Percentiles rank a stretch among this genome's conserved stretches.
These are phyloP conservation scores for Phlyctochytrium planicorne DNA, from an alignment of 192 early-diverging fungal genomes.

Conservation along the genomic window DNA sequence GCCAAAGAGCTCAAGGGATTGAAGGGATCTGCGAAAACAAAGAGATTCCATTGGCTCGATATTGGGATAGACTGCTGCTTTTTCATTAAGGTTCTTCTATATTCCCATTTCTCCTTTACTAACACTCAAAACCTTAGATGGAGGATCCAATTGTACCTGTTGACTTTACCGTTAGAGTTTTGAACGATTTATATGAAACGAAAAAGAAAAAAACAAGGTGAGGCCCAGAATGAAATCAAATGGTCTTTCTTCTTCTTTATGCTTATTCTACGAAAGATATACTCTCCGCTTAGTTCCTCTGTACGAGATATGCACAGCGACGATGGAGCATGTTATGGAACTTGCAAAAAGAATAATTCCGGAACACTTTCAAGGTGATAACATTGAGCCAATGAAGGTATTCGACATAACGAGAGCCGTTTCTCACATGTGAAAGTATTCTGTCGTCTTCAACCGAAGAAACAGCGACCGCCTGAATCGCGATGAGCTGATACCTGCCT, in stretches of 20 bases:
- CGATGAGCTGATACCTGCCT: slow-evolving; percentile 33
- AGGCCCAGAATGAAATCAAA: neutral
- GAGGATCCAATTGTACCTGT: slow-evolving; percentile 33
- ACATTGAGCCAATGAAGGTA: slow-evolving; percentile 7
- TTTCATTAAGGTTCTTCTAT: slow-evolving; percentile 37
- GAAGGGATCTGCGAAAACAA: slow-evolving; percentile 3
- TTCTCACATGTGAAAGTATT: slow-evolving; percentile 28
- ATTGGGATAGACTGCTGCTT: slow-evolving; percentile 44
- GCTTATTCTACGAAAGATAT: slow-evolving; percentile 25
- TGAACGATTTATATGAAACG: slow-evolving; percentile 29
- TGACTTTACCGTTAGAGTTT: slow-evolving; percentile 26
- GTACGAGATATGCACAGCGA: slow-evolving; percentile 25
- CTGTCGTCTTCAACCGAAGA: slow-evolving; percentile 31
- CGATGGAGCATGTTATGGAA: slow-evolving; percentile 25
- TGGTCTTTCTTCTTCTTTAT: neutral
- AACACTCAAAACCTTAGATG: neutral
- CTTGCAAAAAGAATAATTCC: slow-evolving; percentile 23
- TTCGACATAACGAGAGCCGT: too few species aligned
- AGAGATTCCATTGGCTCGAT: slow-evolving; percentile 35
- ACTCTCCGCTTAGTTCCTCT: slow-evolving; percentile 25
- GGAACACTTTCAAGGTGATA: slow-evolving; percentile 24
- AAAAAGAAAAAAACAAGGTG: slow-evolving; percentile 35
- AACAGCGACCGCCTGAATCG: slow-evolving; percentile 32
- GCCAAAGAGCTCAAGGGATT: slow-evolving; percentile 28
- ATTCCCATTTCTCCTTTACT: neutral